These are phyloP conservation scores for Letharia lupina DNA, from an alignment of 495 filamentous ascomycete species.

Conservation along the genomic window DNA sequence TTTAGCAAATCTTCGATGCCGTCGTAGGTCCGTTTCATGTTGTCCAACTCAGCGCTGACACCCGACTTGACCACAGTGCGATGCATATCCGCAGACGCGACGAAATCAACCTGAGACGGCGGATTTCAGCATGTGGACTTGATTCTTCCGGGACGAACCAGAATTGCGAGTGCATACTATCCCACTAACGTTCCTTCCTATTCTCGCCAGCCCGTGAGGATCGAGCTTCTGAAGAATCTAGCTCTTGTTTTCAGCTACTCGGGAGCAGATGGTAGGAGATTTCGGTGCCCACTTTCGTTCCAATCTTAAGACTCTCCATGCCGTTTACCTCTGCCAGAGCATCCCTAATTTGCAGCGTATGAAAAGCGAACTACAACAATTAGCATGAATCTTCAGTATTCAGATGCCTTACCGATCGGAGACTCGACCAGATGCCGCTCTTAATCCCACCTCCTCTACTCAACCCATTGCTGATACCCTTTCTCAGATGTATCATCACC, in stretches of 20 bases:
- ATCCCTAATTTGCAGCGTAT: slow-evolving; percentile 61
- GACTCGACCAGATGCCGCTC: slow-evolving; percentile 61
- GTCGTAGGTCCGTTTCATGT: slow-evolving; percentile 66
- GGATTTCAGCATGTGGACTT: slow-evolving; percentile 13
- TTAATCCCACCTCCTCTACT: slow-evolving; percentile 50
- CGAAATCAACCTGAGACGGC: slow-evolving; percentile 63
- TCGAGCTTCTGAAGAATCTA: slow-evolving; percentile 38
- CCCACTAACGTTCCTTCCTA: slow-evolving; percentile 20
- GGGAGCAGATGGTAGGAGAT: background rate
- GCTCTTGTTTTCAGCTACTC: slow-evolving; percentile 9
- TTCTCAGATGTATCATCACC: slow-evolving; percentile 61
- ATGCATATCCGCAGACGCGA: slow-evolving; percentile 63
- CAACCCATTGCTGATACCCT: slow-evolving; percentile 59
- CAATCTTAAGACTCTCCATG: slow-evolving; percentile 46
- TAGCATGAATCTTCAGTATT: background rate
- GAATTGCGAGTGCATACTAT: slow-evolving; percentile 14
- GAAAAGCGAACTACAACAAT: slow-evolving; percentile 48
- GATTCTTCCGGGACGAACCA: background rate
- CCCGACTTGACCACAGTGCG: slow-evolving; percentile 66
- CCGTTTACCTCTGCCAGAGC: slow-evolving; percentile 53
- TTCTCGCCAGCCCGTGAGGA: slow-evolving; percentile 24
- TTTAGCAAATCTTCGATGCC: slow-evolving; percentile 67
- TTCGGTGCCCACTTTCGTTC: slow-evolving; percentile 42
- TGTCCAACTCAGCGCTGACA: slow-evolving; percentile 68
- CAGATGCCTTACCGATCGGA: slow-evolving; percentile 40